Evolutionary conservation across 192 early-diverging fungal genomes (phyloP).

Genomic region (Pilaira anomala): DNA sequence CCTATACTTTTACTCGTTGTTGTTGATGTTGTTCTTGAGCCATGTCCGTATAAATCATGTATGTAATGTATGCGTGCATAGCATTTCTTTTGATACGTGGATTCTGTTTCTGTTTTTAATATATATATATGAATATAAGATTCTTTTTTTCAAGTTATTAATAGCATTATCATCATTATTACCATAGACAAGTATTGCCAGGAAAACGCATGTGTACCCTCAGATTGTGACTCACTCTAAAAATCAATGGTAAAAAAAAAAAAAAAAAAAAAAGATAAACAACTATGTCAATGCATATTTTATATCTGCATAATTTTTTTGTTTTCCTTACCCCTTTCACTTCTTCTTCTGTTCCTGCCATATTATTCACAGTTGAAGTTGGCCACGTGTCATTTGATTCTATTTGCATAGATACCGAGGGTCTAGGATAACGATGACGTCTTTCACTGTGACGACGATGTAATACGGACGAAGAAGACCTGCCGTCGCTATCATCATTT

Average conservation of each 20-base stretch:
- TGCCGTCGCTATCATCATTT: constrained; percentile 2
- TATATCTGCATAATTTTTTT: too few relatives aligned
- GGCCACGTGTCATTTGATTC: constrained; percentile 5
- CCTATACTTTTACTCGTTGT: not conserved
- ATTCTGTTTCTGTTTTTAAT: constrained; percentile 35
- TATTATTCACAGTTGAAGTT: not conserved
- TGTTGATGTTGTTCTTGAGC: constrained; percentile 12
- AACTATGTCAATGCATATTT: not conserved
- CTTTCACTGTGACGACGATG: not conserved
- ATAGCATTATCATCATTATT: too few relatives aligned
- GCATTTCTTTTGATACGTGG: constrained; percentile 49
- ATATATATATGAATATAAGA: not conserved
- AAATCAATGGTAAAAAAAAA: not conserved
- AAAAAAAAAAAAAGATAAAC: not conserved
- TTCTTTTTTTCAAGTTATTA: not conserved
- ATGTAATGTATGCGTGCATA: constrained; percentile 48
- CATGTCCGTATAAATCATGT: constrained; percentile 46
- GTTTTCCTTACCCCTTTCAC: constrained; percentile 5
- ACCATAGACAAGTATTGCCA: constrained; percentile 27
- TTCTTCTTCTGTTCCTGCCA: not conserved
- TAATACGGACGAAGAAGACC: not conserved
- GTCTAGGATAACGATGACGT: constrained; percentile 2
- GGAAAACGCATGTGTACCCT: constrained; percentile 17
- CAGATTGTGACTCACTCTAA: constrained; percentile 14
- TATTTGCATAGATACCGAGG: constrained; percentile 1